Conservation (phyloP, 2,329 filamentous ascomycete species). For the Diaporthe amygdali region DNA sequence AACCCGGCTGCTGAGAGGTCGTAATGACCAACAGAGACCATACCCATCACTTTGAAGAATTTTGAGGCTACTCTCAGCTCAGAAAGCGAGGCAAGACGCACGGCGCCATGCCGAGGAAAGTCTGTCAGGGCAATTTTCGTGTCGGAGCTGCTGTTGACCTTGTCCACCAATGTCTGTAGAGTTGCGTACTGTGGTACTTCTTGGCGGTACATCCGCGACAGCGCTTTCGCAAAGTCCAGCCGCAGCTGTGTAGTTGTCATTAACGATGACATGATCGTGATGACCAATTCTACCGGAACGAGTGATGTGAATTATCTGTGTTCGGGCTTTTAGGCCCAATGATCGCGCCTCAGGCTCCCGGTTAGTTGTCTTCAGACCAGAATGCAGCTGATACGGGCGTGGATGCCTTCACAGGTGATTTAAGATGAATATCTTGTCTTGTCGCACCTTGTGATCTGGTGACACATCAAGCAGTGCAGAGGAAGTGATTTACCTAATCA, state of each 20-base stretch:
- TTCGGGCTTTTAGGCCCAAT: neutral
- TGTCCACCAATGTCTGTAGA: conserved; percentile 24
- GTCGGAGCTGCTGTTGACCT: neutral
- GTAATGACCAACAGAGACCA: conserved; percentile 58
- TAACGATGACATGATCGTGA: neutral
- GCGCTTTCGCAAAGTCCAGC: conserved; percentile 22
- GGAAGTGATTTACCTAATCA: too few relatives aligned
- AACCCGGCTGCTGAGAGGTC: conserved; percentile 52
- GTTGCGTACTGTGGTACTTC: conserved; percentile 32
- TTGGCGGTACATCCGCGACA: conserved; percentile 30
- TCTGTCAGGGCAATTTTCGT: neutral
- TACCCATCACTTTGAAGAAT: conserved; percentile 51
- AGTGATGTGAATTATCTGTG: neutral
- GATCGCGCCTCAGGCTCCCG: neutral
- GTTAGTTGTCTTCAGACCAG: neutral
- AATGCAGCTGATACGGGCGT: neutral
- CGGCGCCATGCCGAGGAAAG: conserved; percentile 49
- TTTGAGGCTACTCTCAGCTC: conserved; percentile 49
- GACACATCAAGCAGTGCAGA: neutral
- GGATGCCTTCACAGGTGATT: neutral
- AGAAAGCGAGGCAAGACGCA: conserved; percentile 49
- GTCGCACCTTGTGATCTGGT: neutral
- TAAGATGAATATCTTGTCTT: neutral
- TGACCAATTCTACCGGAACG: too few relatives aligned
- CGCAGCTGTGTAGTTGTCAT: conserved; percentile 21